Base-by-base conservation (phyloP, 1,139 yeast species). In the Taphrina deformans region DNA sequence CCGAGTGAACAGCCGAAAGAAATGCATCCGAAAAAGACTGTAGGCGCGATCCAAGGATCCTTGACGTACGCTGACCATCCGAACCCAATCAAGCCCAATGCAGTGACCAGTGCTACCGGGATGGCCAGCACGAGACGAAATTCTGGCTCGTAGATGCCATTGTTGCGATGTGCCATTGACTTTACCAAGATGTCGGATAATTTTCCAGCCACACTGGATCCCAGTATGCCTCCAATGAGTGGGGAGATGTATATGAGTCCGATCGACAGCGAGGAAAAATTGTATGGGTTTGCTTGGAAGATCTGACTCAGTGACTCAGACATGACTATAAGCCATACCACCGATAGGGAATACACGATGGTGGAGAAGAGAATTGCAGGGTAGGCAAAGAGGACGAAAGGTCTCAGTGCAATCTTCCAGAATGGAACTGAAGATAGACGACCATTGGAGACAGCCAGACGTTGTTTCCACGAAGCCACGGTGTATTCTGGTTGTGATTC, bases 81-180 rank as follows among this genome's bases (percentile, higher is more conserved):
- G 71, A 82, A 85, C 1, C 87, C 88, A 78, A 84, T 80, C 61
- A 84, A 75, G 1, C 88, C 88, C 53, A 82, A 77, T 48, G 82
- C 73, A 24, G 82, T 75, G 0, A 85, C 71, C 6, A 85, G 69
- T 44, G 75, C 70, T 10, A 79, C 81, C 0, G 86, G 86, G 5
- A 82, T 61, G 38, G 83, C 75, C 87, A 84, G 83, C 21, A 83
- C 67, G 48, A 85, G 75, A 53, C 88, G 77, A 71, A 81, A 84
- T 72, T 85, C 88, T 1, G 88, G 88, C 74, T 85, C 88, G 72
- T 84, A 85, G 14, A 82, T 74, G 1, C 88, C 88, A 40, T 78
- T 72, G 68, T 85, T 85, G 51, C 74, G 74, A 6, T 71, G 66
- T 7, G 76, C 71, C 73, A 77, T 68, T 21, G 33, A 31, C 10